phyloP scores from a whole-genome alignment of 2,329 filamentous ascomycete genomes.

The Lasiodiplodia citricola region DNA sequence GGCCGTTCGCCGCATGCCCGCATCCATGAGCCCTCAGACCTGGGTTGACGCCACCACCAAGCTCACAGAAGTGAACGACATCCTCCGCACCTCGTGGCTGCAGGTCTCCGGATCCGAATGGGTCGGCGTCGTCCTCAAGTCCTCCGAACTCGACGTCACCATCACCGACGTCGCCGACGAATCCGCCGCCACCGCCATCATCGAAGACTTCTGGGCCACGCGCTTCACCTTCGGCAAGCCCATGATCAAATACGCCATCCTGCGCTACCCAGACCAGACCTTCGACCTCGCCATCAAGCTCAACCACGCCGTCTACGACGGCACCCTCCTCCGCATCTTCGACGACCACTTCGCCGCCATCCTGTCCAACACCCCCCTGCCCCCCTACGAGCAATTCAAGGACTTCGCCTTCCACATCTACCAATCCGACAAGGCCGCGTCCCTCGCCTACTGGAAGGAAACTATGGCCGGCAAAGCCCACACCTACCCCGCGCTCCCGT shows the following conservation, averaged over 20 bases:
- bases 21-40: conserved; percentile 7
- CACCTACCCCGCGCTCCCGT: not conserved
- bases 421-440: conserved; percentile 28
- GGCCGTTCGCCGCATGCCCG: conserved; percentile 16
- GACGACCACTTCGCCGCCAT: conserved; percentile 39
- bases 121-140: not conserved
- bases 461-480: not conserved
- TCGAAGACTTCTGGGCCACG: conserved; percentile 34
- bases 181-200: conserved; percentile 19
- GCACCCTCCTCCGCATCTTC: conserved; percentile 46
- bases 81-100: conserved; percentile 28
- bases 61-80: conserved; percentile 27
- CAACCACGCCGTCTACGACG: conserved; percentile 44
- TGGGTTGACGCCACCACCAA: conserved; percentile 22
- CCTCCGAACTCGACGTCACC: not conserved
- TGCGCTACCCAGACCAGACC: conserved; percentile 27
- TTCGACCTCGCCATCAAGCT: conserved; percentile 42
- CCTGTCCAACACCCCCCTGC: conserved; percentile 29
- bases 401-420: conserved; percentile 29
- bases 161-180: conserved; percentile 17
- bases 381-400: conserved; percentile 37
- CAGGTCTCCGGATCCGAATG: not conserved
- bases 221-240: conserved; percentile 41
- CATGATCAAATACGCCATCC: conserved; percentile 43
- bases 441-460: conserved; percentile 33